Percentiles rank a stretch among this genome's conserved stretches.
These are phyloP conservation scores for Elsinoe fawcettii DNA, from an alignment of 2,329 filamentous ascomycete genomes.

Conservation along the genomic window DNA sequence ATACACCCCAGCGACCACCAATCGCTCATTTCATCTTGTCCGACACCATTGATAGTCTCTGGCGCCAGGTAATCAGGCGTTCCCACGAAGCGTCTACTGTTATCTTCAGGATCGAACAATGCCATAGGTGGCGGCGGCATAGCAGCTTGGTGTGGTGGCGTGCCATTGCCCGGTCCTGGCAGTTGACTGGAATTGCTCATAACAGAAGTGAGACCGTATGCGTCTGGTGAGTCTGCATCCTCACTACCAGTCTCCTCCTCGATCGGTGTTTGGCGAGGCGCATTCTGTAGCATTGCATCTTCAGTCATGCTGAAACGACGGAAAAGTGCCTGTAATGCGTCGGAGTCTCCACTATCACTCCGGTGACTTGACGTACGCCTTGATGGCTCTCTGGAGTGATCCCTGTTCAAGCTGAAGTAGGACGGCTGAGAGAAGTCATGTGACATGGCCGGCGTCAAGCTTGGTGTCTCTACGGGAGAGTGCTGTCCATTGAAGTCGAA, in stretches of 20 bases:
- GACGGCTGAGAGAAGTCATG: constrained; percentile 72
- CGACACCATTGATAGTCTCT: constrained; percentile 89
- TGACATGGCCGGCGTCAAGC: constrained; percentile 71
- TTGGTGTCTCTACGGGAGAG: constrained; percentile 77
- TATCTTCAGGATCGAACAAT: constrained; percentile 91
- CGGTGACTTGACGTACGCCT: constrained; percentile 67
- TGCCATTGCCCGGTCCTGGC: constrained; percentile 41
- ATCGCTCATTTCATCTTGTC: constrained; percentile 96
- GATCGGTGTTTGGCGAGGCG: constrained; percentile 48
- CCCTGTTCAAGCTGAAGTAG: constrained; percentile 74
- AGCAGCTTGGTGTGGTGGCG: constrained; percentile 58
- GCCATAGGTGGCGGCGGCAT: constrained; percentile 88
- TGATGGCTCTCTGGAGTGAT: constrained; percentile 51
- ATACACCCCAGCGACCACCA: constrained; percentile 99
- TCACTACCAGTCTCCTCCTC: constrained; percentile 70
- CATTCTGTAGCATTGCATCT: constrained; percentile 21
- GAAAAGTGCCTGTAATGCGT: constrained; percentile 75
- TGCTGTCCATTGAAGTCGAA: constrained; percentile 76
- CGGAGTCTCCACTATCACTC: constrained; percentile 88
- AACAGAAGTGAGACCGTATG: constrained; percentile 57
- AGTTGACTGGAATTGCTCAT: constrained; percentile 48
- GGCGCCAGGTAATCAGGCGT: constrained; percentile 96
- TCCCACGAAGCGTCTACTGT: constrained; percentile 84
- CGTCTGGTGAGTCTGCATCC: constrained; percentile 63
- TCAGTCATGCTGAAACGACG: constrained; percentile 56